Conservation (phyloP, 139 green algal species). For the Mesotaenium endlicherianum region DNA sequence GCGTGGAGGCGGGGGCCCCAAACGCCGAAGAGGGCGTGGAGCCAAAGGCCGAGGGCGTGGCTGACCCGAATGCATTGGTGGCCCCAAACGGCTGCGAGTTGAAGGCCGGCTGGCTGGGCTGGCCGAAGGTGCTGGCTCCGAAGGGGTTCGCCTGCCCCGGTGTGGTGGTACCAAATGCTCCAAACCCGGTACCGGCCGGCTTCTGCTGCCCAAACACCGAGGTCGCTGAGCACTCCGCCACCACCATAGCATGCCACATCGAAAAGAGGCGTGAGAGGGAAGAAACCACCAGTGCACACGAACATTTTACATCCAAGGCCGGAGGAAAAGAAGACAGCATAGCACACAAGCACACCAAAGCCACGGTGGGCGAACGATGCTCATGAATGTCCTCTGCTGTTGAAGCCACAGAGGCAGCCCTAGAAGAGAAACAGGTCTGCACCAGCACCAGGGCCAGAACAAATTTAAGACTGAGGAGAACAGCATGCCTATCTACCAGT, state of each 20-base stretch:
- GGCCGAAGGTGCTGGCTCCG: slow-evolving; percentile 9
- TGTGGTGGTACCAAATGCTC: background rate
- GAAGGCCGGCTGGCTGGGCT: slow-evolving; percentile 26
- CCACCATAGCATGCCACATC: background rate
- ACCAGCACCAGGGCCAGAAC: too few relatives aligned
- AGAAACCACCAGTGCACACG: background rate
- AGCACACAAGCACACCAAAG: background rate
- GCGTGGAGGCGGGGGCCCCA: slow-evolving; percentile 17
- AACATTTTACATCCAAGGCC: background rate
- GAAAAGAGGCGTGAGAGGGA: background rate
- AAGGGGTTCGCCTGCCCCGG: slow-evolving; percentile 14
- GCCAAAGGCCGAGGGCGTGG: slow-evolving; percentile 34
- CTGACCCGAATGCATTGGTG: slow-evolving; percentile 53
- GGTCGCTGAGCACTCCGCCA: background rate
- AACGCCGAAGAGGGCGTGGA: slow-evolving; percentile 20
- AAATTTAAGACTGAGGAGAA: background rate
- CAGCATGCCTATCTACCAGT: background rate
- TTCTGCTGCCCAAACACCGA: slow-evolving; percentile 26
- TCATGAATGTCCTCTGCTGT: too few relatives aligned
- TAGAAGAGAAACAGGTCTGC: too few relatives aligned
- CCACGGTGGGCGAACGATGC: background rate
- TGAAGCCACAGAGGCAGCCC: too few relatives aligned
- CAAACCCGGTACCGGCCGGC: background rate
- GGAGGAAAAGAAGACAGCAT: background rate
- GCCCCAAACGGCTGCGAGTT: background rate